Conservation (phyloP, 768 basidiomycete genomes). For the Russula foetens region DNA sequence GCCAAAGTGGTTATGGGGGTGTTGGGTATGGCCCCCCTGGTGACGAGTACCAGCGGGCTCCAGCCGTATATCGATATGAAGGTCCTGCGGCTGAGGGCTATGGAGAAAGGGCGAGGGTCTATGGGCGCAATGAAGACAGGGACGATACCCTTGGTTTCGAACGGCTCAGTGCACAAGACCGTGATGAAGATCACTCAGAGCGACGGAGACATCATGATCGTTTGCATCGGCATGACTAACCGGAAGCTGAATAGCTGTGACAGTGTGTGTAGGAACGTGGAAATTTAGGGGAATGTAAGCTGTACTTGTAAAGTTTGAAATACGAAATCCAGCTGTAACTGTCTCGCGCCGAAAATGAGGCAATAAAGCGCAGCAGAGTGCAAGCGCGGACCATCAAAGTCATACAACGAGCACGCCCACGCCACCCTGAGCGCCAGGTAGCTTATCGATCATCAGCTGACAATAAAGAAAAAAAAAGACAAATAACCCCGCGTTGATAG, state of each 20-base stretch:
- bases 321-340: too few relatives aligned
- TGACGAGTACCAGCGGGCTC: not conserved
- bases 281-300: too few relatives aligned
- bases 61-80: not conserved
- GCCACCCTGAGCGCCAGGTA: not conserved
- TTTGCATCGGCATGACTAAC: too few relatives aligned
- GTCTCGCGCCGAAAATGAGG: too few relatives aligned
- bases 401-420: not conserved
- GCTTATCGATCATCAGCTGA: constrained; percentile 36
- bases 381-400: not conserved
- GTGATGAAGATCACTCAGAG: not conserved
- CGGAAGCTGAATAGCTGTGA: not conserved
- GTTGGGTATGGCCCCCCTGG: too few relatives aligned
- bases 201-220: too few relatives aligned
- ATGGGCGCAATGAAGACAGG: constrained; percentile 20
- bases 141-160: constrained; percentile 13
- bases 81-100: not conserved
- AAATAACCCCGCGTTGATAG: constrained; percentile 2
- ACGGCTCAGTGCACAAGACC: not conserved
- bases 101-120: not conserved
- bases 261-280: not conserved
- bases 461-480: constrained; percentile 26
- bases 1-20: constrained; percentile 5
- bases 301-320: too few relatives aligned
- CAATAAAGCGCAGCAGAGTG: too few relatives aligned